Percentiles rank a stretch among this genome's conserved stretches.
Conservation (phyloP, 2,329 filamentous ascomycete genomes). For the Coniochaeta pulveracea region DNA sequence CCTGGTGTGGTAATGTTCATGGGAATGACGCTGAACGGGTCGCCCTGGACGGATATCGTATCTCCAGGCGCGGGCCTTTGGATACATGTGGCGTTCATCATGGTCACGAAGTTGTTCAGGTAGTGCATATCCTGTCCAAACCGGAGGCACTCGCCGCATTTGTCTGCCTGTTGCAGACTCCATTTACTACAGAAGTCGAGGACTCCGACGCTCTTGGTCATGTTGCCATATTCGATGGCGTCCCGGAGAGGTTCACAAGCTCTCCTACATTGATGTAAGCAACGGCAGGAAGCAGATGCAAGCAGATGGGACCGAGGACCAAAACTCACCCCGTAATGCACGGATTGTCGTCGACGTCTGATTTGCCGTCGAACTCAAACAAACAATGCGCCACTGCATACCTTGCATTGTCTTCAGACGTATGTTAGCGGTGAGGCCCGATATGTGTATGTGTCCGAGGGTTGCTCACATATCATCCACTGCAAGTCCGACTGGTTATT, state of each 20-base stretch:
- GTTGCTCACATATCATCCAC: constrained; percentile 40
- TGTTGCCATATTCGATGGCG: constrained; percentile 36
- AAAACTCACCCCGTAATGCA: constrained; percentile 39
- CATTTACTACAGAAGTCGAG: constrained; percentile 45
- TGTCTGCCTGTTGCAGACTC: constrained; percentile 23
- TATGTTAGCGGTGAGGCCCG: constrained; percentile 9
- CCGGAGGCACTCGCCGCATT: constrained; percentile 37
- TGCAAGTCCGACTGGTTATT: constrained; percentile 39
- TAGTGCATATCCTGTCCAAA: constrained; percentile 24
- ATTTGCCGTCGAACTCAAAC: constrained; percentile 34
- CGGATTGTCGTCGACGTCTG: constrained; percentile 27
- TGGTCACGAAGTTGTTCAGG: constrained; percentile 41
- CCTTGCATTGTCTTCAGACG: constrained; percentile 41
- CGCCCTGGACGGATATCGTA: constrained; percentile 37
- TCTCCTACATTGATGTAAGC: constrained; percentile 26
- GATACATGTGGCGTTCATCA: constrained; percentile 44
- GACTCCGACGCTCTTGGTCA: constrained; percentile 29
- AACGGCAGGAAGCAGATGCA: neutral
- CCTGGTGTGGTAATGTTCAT: constrained; percentile 40
- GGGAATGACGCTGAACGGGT: constrained; percentile 34
- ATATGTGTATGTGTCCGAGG: neutral
- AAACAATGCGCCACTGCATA: constrained; percentile 44
- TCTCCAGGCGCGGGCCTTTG: constrained; percentile 35
- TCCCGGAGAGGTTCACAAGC: constrained; percentile 38
- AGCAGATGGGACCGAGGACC: neutral